Base-by-base conservation (phyloP, 2,329 filamentous ascomycete genomes). In the Trichoderma aggressivum region DNA sequence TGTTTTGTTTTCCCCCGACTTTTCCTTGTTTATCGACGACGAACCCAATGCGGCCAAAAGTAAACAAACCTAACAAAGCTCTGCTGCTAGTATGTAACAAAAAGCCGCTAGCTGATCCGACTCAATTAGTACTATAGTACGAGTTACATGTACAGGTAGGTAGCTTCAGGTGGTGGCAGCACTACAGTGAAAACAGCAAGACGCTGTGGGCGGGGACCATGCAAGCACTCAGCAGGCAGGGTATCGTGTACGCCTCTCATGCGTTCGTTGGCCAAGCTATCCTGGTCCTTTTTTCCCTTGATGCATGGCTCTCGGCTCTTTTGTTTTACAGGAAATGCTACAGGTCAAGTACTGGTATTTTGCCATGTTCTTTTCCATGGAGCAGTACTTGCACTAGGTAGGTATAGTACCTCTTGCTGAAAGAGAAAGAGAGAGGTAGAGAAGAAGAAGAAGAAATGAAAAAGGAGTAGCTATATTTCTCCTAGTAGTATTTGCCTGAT, bases 121-220 rank as follows among this genome's bases (percentile, higher is more conserved):
- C 63, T 62, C 59, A 43, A 62, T 62, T 62, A 28, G 26, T 28
- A 28, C 26, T 5, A 50, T 5, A 50, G 43, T 50, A 50, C 39
- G 43, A 50, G 30, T 32, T 8, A n/a, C 30, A 32, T 32, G 36
- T 30, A 43, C 59, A 16, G 12, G 34, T 39, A 34, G 5, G 60
- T 21, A 18, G 16, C 39, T 43, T 43, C 6, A 50, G 60, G 34
- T 18, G 30, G 63, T 56, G 47, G 63, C 50, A 56, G 63, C 63
- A 66, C 21, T 43, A 30, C 24, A 59, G 18, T 24, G 32, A 70
- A 59, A 55, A 61, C 58, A 71, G 72, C 39, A 65, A 62, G 53
- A 70, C 55, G 62, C 39, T 73, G 69, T 74, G 71, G 72, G 75
- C 71, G 73, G 72, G 72, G 73, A 71, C 72, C 59, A 70, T 69